Conservation (phyloP, 345 rosid species). For the Syzygium aromaticum region DNA sequence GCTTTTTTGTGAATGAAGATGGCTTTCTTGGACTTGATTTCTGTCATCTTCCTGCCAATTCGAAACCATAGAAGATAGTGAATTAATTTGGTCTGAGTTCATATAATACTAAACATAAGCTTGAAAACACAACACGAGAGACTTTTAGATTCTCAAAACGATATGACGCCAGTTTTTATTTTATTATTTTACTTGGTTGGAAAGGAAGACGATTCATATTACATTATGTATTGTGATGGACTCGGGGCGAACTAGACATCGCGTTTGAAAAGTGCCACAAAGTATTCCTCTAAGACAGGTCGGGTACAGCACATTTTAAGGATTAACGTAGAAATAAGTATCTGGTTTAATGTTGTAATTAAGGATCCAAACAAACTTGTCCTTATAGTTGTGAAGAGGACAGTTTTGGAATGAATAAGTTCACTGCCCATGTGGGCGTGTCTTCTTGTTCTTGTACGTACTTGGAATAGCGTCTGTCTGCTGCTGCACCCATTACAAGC, state of each 20-base stretch:
- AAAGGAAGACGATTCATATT: not conserved
- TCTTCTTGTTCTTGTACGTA: not conserved
- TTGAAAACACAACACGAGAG: not conserved
- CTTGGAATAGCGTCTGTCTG: not conserved
- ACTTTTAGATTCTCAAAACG: not conserved
- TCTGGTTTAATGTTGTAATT: not conserved
- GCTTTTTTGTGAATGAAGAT: not conserved
- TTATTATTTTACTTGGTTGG: not conserved
- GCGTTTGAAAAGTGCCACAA: not conserved
- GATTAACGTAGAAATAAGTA: not conserved
- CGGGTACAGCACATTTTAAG: not conserved
- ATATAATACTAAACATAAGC: not conserved
- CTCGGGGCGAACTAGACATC: not conserved
- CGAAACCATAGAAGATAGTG: not conserved
- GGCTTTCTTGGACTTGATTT: not conserved
- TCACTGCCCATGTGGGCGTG: not conserved
- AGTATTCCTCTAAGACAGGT: not conserved
- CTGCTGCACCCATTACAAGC: not conserved
- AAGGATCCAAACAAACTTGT: not conserved
- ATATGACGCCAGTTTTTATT: not conserved
- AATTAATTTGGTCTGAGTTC: not conserved
- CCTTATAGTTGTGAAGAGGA: not conserved
- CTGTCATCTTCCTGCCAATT: not conserved
- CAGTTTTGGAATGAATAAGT: not conserved
- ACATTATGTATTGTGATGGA: not conserved